These are phyloP conservation scores for Starmera dryadoides DNA, from an alignment of 805 yeast genomes.

Conservation along the genomic window DNA sequence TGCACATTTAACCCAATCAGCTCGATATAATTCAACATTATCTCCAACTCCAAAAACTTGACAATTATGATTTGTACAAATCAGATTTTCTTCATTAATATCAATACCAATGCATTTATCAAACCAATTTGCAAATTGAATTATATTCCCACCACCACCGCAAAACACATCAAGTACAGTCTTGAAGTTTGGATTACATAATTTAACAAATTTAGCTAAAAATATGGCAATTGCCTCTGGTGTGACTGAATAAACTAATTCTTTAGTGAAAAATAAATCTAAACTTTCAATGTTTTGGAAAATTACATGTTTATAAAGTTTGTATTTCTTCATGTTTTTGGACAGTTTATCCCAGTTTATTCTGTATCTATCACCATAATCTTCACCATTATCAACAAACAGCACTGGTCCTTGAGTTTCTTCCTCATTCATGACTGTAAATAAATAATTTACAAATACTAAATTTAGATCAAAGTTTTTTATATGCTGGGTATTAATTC, in stretches of 20 bases:
- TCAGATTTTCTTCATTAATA: conserved; percentile 47
- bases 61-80: conserved; percentile 64
- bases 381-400: not conserved
- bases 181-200: conserved; percentile 41
- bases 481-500: too few relatives aligned
- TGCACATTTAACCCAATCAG: conserved; percentile 36
- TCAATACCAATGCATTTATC: conserved; percentile 58
- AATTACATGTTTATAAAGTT: conserved; percentile 3
- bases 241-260: conserved; percentile 84
- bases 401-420: too few relatives aligned
- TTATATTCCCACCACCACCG: conserved; percentile 85
- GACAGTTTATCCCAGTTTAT: conserved; percentile 6
- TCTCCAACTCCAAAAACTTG: conserved; percentile 49
- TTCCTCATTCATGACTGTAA: too few relatives aligned
- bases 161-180: conserved; percentile 64
- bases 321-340: conserved; percentile 15
- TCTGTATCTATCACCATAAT: not conserved
- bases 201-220: conserved; percentile 44
- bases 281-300: conserved; percentile 5
- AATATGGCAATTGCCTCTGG: conserved; percentile 68
- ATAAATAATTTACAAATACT: too few relatives aligned
- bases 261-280: conserved; percentile 53
- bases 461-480: too few relatives aligned
- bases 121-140: conserved; percentile 62
- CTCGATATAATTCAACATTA: conserved; percentile 38